Evolutionary conservation across 1,284 basidiomycete genomes (phyloP).

Genomic region (Abortiporus biennis): DNA sequence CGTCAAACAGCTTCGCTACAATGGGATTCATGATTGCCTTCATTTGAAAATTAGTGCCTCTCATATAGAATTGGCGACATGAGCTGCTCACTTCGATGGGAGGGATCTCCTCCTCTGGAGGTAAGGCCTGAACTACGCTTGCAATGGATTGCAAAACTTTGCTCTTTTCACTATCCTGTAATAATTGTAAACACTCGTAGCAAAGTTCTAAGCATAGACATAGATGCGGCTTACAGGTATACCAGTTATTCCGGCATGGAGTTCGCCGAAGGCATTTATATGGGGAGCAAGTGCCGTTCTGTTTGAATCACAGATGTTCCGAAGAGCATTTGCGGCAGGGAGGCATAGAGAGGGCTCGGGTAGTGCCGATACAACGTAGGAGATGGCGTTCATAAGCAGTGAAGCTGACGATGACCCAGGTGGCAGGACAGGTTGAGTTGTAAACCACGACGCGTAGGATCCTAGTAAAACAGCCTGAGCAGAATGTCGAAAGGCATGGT

Average conservation of each 20-base stretch:
- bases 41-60: conserved; percentile 6
- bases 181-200: not conserved
- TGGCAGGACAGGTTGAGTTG: conserved; percentile 39
- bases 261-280: conserved; percentile 76
- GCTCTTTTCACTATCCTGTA: conserved; percentile 72
- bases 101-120: conserved; percentile 67
- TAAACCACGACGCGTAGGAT: conserved; percentile 84
- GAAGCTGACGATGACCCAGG: conserved; percentile 29
- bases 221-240: conserved; percentile 56
- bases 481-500: not conserved
- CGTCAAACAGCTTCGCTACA: conserved; percentile 59
- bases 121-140: conserved; percentile 84
- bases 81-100: conserved; percentile 58
- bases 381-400: conserved; percentile 53
- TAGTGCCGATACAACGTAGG: conserved; percentile 70
- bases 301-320: conserved; percentile 85
- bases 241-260: conserved; percentile 69
- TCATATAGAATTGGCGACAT: not conserved
- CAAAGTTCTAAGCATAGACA: not conserved
- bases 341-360: conserved; percentile 61
- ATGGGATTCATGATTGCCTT: conserved; percentile 76
- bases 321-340: conserved; percentile 73
- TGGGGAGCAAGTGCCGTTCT: conserved; percentile 73
- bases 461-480: conserved; percentile 36
- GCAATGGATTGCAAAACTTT: conserved; percentile 88